Evolutionary conservation across 1,284 basidiomycete genomes (phyloP), one percentile per base, ranked within the genome.

Genomic region (Irpex rosettiformis): DNA sequence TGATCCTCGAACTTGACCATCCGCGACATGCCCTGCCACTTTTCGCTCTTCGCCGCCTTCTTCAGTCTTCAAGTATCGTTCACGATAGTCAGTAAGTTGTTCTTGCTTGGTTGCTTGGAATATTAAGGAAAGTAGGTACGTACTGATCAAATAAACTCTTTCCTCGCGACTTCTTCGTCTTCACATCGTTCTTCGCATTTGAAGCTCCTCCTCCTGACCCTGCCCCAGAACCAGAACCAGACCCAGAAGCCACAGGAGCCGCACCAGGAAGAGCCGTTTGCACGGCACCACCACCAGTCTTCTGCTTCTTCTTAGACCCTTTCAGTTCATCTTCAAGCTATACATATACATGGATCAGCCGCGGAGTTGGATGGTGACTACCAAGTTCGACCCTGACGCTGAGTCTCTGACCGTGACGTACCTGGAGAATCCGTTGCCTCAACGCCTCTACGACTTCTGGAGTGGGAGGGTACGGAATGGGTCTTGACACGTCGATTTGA

Each of bases 31-130:
- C 76, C 74, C 64, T 77, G 74, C 67, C 77, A 78, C 59, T 79
- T 79, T 57, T 75, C 75, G 4, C 68, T 67, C 65, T 77, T 78
- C 62, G 75, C 75, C 60, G 77, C 75, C 58, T 76, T 78, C 65
- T 78, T 77, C 30, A 77, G 57, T 28, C 75, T 76, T 5, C 22
- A 10, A 45, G 6, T 22, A 11, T n/a, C n/a, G n/a, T n/a, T n/a
- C 47, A 21, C 24, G 4, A 6, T 11, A 21, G 6, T 49, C 47
- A 49, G 25, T 7, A 10, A 8, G 16, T 6, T 13, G 4, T 8
- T 21, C 7, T 28, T 25, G n/a, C n/a, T n/a, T n/a, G n/a, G n/a
- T n/a, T n/a, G n/a, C n/a, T n/a, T n/a, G n/a, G n/a, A n/a, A n/a
- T n/a, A n/a, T n/a, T n/a, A n/a, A n/a, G n/a, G n/a, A n/a, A n/a